A percentile compares a stretch with the other conserved stretches of the same genome.
Conservation (phyloP, 257 asterid genomes). For the Lycium barbarum region DNA sequence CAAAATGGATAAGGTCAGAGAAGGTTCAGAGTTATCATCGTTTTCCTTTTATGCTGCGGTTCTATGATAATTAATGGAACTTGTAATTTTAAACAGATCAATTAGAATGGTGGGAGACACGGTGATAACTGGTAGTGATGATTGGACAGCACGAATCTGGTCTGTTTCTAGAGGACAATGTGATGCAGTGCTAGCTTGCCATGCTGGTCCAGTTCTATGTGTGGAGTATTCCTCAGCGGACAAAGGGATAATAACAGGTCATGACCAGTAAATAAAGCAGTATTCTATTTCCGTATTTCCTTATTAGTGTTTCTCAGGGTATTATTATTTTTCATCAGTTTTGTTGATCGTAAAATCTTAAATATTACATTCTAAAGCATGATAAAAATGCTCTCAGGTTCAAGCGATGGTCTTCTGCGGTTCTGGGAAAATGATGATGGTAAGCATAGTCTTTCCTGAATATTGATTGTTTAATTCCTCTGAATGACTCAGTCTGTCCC, state of each 20-base stretch:
- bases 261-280: constrained; percentile 20
- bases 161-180: constrained; percentile 92
- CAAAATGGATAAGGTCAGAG: constrained; percentile 88
- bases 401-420: constrained; percentile 88
- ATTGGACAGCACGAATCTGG: constrained; percentile 99
- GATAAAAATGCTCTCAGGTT: constrained; percentile 58
- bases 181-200: constrained; percentile 95
- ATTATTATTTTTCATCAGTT: constrained; percentile 20
- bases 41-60: constrained; percentile 31
- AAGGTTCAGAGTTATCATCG: constrained; percentile 28
- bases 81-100: constrained; percentile 60
- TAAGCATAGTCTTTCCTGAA: constrained; percentile 44
- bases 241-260: constrained; percentile 93
- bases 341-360: neutral
- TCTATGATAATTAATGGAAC: constrained; percentile 41
- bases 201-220: constrained; percentile 90
- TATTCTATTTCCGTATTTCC: neutral
- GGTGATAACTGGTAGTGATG: constrained; percentile 95
- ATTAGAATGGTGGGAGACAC: constrained; percentile 97
- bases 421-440: constrained; percentile 98
- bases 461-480: constrained; percentile 13
- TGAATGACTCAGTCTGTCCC: neutral
- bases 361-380: constrained; percentile 29
- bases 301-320: constrained; percentile 22
- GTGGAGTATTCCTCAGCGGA: constrained; percentile 87